Evolutionary conservation across 345 rosid genomes (phyloP).

Genomic region (Pelargonium nanum): DNA sequence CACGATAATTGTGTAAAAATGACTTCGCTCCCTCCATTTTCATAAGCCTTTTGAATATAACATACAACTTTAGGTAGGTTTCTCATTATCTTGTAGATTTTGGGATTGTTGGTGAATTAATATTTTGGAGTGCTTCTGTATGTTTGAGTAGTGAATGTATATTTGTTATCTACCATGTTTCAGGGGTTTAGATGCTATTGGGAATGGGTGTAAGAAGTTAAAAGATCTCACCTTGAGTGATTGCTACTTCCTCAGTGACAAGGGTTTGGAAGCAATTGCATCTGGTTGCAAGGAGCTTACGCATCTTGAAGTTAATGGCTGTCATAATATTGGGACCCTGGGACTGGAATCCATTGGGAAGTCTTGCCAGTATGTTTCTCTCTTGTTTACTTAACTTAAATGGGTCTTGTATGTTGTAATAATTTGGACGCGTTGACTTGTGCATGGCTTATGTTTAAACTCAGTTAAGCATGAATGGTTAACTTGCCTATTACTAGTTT

Average conservation of each 20-base stretch:
- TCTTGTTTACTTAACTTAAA: constrained; percentile 1
- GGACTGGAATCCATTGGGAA: constrained; percentile 77
- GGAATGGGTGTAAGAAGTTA: constrained; percentile 73
- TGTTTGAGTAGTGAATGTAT: background rate
- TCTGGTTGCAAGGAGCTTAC: constrained; percentile 62
- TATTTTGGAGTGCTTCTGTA: background rate
- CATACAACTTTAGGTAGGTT: background rate
- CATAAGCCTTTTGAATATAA: background rate
- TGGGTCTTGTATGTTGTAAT: background rate
- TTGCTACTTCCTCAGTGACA: constrained; percentile 67
- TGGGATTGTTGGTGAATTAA: background rate
- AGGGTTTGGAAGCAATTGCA: constrained; percentile 75
- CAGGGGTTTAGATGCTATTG: constrained; percentile 74
- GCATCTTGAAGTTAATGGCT: constrained; percentile 85
- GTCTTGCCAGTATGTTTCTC: constrained; percentile 56
- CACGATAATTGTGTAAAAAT: background rate
- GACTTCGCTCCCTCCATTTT: background rate
- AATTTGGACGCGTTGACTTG: background rate
- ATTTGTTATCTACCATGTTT: constrained; percentile 13
- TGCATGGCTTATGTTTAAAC: background rate
- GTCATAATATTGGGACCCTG: constrained; percentile 72
- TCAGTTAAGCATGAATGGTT: background rate
- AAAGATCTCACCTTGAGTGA: constrained; percentile 66
- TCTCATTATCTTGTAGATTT: constrained; percentile 2
- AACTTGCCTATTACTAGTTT: background rate